Evolutionary conservation across 2,329 filamentous ascomycete species (phyloP).

Genomic region (Colletotrichum sp.): DNA sequence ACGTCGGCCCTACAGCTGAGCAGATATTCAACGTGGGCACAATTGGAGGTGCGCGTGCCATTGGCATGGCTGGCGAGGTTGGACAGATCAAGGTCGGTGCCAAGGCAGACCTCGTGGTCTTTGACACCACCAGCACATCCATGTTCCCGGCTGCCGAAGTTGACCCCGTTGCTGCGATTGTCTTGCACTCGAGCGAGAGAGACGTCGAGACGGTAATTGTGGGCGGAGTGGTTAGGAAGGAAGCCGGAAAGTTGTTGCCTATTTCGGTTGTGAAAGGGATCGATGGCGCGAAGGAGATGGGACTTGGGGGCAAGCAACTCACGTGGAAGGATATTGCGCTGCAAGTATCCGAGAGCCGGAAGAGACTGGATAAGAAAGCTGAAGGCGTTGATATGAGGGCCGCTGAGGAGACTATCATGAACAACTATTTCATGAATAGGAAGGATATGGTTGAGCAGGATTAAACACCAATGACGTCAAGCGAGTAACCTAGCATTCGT

Average conservation of each 20-base stretch:
- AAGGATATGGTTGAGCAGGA: background rate
- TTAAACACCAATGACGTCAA: background rate
- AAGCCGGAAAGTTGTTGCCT: conserved; percentile 29
- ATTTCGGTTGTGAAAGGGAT: background rate
- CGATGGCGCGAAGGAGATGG: background rate
- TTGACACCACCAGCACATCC: conserved; percentile 34
- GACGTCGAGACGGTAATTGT: conserved; percentile 49
- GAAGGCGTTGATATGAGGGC: background rate
- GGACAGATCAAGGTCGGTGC: conserved; percentile 51
- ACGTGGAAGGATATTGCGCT: background rate
- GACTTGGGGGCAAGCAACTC: background rate
- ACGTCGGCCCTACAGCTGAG: background rate
- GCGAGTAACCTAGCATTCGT: background rate
- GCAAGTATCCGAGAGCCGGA: background rate
- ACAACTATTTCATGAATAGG: background rate
- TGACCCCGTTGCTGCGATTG: conserved; percentile 46
- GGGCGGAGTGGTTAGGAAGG: conserved; percentile 43
- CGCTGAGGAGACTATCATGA: background rate
- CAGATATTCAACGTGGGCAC: conserved; percentile 56
- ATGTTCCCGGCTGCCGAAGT: conserved; percentile 46
- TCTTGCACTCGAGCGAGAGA: conserved; percentile 44
- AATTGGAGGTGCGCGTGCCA: conserved; percentile 47
- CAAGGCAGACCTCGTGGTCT: conserved; percentile 53
- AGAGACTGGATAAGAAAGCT: background rate
- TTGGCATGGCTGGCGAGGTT: conserved; percentile 44